Conservation (phyloP, 163 green algal species). For the Prototheca cutis region DNA sequence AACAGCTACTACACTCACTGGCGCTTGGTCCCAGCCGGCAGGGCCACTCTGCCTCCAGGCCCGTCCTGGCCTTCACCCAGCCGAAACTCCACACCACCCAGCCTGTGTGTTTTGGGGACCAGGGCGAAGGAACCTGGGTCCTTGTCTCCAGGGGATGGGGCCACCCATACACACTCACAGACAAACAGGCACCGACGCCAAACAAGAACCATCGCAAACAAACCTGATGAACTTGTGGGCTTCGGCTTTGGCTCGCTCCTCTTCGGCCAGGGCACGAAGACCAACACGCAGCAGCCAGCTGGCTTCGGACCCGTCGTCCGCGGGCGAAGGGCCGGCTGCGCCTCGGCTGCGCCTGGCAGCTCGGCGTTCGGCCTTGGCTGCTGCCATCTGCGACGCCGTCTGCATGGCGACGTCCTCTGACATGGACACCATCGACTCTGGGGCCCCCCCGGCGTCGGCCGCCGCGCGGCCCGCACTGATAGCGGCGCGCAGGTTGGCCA, state of each 20-base stretch:
- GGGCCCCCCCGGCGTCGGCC: slow-evolving; percentile 16
- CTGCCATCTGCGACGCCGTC: slow-evolving; percentile 7
- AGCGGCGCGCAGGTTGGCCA: slow-evolving; percentile 15
- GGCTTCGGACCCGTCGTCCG: slow-evolving; percentile 24
- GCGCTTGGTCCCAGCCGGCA: slow-evolving; percentile 69
- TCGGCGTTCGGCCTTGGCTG: not conserved
- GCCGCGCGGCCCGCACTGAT: slow-evolving; percentile 16
- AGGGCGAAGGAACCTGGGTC: no score
- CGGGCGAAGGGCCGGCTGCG: not conserved
- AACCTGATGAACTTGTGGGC: slow-evolving; percentile 14
- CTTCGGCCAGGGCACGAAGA: slow-evolving; percentile 44
- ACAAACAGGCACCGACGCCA: no score
- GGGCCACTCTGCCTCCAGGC: slow-evolving; percentile 14
- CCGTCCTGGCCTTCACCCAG: slow-evolving; percentile 46
- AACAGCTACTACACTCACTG: slow-evolving; percentile 19
- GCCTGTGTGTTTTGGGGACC: no score
- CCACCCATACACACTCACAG: no score
- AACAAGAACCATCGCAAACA: no score
- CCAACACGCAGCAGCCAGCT: slow-evolving; percentile 35
- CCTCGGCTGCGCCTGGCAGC: not conserved
- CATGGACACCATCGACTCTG: not conserved
- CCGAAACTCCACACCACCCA: slow-evolving; percentile 46
- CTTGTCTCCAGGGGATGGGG: no score
- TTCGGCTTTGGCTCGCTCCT: slow-evolving; percentile 25
- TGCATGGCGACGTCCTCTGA: slow-evolving; percentile 27